phyloP scores from a whole-genome alignment of 2,329 filamentous ascomycete genomes.

The Aspergillus sp. region DNA sequence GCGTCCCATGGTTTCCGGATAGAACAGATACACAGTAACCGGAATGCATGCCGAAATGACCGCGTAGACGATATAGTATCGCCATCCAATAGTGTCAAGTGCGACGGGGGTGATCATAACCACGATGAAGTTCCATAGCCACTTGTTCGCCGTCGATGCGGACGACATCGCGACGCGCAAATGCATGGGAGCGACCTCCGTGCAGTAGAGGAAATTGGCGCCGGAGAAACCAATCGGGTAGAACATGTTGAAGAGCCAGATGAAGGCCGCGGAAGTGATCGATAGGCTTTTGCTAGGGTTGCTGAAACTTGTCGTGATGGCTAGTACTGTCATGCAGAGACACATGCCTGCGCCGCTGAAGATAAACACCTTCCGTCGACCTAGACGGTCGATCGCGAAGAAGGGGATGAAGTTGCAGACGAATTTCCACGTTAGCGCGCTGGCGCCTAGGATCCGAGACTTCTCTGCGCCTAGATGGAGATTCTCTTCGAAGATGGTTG shows the following conservation, averaged over 20 bases:
- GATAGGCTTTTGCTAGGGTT: constrained; percentile 4
- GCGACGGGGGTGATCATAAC: constrained; percentile 22
- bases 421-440: constrained; percentile 19
- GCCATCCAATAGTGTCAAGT: constrained; percentile 16
- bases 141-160: constrained; percentile 14
- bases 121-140: constrained; percentile 20
- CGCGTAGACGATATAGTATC: constrained; percentile 20
- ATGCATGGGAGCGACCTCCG: constrained; percentile 19
- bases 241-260: constrained; percentile 23
- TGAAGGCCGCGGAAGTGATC: constrained; percentile 13
- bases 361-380: constrained; percentile 19
- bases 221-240: constrained; percentile 22
- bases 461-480: constrained; percentile 7
- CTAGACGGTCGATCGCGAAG: constrained; percentile 17
- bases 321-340: constrained; percentile 16
- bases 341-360: constrained; percentile 18
- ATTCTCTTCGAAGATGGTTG: constrained; percentile 16
- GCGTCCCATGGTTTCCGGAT: constrained; percentile 21
- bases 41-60: constrained; percentile 15
- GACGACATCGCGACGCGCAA: constrained; percentile 20
- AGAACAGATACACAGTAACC: constrained; percentile 19
- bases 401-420: constrained; percentile 16
- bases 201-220: constrained; percentile 19
- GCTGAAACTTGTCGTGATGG: constrained; percentile 15
- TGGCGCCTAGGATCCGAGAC: constrained; percentile 14